phyloP scores from a whole-genome alignment of 108 stramenopile species.

The Cyclostephanos invisitatus region DNA sequence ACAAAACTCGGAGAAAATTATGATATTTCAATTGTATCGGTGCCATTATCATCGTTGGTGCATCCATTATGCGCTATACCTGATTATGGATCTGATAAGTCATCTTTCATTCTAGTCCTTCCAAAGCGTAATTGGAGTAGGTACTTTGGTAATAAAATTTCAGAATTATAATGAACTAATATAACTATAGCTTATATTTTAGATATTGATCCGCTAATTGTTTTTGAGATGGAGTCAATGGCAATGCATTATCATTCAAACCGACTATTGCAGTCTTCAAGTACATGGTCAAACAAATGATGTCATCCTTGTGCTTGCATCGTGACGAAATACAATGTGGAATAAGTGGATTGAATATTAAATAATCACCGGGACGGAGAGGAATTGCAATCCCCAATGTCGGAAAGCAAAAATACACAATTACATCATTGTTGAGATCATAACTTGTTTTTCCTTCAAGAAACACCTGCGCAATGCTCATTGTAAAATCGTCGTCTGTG shows the following conservation, averaged over 20 bases:
- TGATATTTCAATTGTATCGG: neutral
- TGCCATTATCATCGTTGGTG: neutral
- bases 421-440: neutral
- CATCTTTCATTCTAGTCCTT: neutral
- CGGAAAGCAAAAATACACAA: constrained; percentile 6
- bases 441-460: neutral
- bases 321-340: constrained; percentile 4
- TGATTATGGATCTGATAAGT: neutral
- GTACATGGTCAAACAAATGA: neutral
- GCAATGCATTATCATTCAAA: neutral
- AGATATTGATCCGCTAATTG: neutral
- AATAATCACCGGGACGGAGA: neutral
- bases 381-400: neutral
- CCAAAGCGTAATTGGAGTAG: neutral
- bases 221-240: too few relatives aligned
- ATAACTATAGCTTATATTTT: too few relatives aligned
- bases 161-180: neutral
- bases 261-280: neutral
- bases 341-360: neutral
- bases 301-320: neutral
- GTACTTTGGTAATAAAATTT: neutral
- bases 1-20: too few relatives aligned
- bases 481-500: neutral
- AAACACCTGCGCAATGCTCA: neutral
- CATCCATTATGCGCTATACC: neutral